phyloP scores from a whole-genome alignment of 2,329 filamentous ascomycete species.

The Apiospora marii region DNA sequence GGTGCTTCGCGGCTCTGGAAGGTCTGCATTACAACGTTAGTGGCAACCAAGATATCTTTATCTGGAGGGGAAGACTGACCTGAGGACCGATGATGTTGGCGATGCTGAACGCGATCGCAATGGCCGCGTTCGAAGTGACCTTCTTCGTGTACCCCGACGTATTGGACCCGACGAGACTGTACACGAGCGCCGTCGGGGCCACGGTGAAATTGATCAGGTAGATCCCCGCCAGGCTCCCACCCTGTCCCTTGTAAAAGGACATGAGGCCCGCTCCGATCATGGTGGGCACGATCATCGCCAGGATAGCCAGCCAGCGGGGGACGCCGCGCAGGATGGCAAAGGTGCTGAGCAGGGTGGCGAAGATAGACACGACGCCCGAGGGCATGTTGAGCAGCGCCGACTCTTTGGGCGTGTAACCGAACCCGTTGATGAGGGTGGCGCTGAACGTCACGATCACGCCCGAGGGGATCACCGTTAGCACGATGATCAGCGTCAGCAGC shows the following conservation, averaged over 20 bases:
- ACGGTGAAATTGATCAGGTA: conserved; percentile 49
- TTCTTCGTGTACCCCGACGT: conserved; percentile 47
- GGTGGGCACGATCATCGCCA: conserved; percentile 40
- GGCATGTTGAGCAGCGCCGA: conserved; percentile 33
- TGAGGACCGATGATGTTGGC: conserved; percentile 52
- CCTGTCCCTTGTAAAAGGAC: conserved; percentile 40
- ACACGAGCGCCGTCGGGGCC: conserved; percentile 46
- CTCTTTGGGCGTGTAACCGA: conserved; percentile 30
- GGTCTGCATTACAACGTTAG: too few relatives aligned
- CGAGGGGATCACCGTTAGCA: conserved; percentile 48
- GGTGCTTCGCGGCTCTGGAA: conserved; percentile 61
- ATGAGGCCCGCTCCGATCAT: conserved; percentile 48
- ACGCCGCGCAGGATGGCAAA: conserved; percentile 28
- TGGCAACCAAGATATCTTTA: neutral
- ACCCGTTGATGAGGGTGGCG: conserved; percentile 29
- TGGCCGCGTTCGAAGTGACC: conserved; percentile 44
- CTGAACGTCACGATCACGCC: conserved; percentile 41
- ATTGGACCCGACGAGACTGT: conserved; percentile 38
- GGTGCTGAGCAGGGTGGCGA: conserved; percentile 28
- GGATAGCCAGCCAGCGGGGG: conserved; percentile 33
- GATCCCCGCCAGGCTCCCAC: conserved; percentile 46
- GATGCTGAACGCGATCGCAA: conserved; percentile 50
- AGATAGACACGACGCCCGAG: conserved; percentile 35
- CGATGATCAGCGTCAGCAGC: conserved; percentile 42
- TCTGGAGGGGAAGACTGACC: neutral